Base-by-base conservation (phyloP, 495 filamentous ascomycete species). In the Corynascus novoguineensis region DNA sequence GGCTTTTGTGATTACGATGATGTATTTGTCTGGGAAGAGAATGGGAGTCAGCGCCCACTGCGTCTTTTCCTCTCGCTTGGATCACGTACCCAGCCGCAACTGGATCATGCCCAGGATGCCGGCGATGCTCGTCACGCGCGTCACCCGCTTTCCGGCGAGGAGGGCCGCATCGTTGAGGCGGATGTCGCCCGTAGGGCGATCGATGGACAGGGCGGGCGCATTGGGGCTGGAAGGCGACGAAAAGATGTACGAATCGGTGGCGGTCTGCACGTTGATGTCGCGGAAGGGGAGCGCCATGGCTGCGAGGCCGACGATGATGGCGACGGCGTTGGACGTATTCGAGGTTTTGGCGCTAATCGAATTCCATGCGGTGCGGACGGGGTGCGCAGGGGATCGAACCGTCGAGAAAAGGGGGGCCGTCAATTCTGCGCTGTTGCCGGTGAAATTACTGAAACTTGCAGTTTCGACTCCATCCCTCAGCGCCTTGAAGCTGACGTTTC, bases 261-360 rank as follows among this genome's bases (percentile, higher is more conserved):
- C 92, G 41, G 89, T 85, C 67, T 95, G 89, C 73, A 97, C 81
- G 70, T 96, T 97, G 78, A 97, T 91, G 79, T 97, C 93, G 64
- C 92, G 82, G 71, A 91, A 98, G 8, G 93, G 93, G 59, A 92
- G 80, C 40, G 84, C 73, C 75, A 78, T 78, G 63, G 57, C 68
- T 8, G 44, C 68, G 53, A 29, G 41, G 28, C 48, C 6, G 28
- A 37, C 21, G 32, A 51, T 19, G 19, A 1, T 5, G 32, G 38
- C 32, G 50, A 19, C 12, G 49, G 12, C 15, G 19, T n/a, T n/a
- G 9, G 50, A 55, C 21, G 17, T 19, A 46, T 11, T 32, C 17
- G 7, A 17, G 41, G 17, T 15, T 27, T 27, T 14, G 15, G 9
- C 9, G 42, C 17, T 54, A 48, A 12, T 48, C 29, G 53, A 22